These are phyloP conservation scores for Lizonia empirigonia DNA, from an alignment of 2,329 filamentous ascomycete genomes.

Conservation along the genomic window DNA sequence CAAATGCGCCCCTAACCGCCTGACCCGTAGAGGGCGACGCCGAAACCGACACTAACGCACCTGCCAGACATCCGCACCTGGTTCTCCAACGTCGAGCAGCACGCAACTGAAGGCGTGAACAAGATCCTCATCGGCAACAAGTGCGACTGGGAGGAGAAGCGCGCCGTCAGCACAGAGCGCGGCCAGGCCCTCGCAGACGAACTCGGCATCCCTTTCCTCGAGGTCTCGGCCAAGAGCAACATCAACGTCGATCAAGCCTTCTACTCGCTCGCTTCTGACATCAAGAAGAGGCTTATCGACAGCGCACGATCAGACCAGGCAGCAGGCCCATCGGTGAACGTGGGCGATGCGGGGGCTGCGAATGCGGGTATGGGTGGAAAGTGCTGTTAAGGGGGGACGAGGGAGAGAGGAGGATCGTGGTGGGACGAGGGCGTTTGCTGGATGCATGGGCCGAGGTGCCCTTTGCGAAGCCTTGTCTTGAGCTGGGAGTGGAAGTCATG, in stretches of 20 bases:
- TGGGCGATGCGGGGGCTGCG: constrained; percentile 34
- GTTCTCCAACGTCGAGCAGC: constrained; percentile 99
- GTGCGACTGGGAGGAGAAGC: constrained; percentile 99
- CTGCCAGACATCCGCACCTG: constrained; percentile 91
- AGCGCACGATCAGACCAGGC: constrained; percentile 73
- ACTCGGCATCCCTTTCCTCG: constrained; percentile 96
- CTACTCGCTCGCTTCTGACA: constrained; percentile 91
- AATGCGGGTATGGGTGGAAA: constrained; percentile 46
- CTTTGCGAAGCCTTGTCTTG: neutral
- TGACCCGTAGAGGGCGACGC: too few relatives aligned
- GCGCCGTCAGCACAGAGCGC: constrained; percentile 88
- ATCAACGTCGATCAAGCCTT: constrained; percentile 99
- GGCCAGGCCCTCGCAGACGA: constrained; percentile 94
- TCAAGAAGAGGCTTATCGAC: constrained; percentile 98
- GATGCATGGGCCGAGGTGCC: neutral
- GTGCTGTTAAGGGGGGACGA: constrained; percentile 40
- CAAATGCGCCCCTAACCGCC: neutral
- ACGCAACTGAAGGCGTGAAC: constrained; percentile 98
- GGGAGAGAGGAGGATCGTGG: neutral
- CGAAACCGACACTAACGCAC: constrained; percentile 29
- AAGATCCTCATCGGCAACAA: constrained; percentile 99
- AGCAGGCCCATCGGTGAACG: constrained; percentile 39
- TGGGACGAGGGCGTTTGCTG: constrained; percentile 2
- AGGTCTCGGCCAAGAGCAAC: constrained; percentile 98
- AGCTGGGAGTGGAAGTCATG: constrained; percentile 5